Evolutionary conservation across 257 asterid genomes (phyloP).

Genomic region (Nicotiana attenuata): DNA sequence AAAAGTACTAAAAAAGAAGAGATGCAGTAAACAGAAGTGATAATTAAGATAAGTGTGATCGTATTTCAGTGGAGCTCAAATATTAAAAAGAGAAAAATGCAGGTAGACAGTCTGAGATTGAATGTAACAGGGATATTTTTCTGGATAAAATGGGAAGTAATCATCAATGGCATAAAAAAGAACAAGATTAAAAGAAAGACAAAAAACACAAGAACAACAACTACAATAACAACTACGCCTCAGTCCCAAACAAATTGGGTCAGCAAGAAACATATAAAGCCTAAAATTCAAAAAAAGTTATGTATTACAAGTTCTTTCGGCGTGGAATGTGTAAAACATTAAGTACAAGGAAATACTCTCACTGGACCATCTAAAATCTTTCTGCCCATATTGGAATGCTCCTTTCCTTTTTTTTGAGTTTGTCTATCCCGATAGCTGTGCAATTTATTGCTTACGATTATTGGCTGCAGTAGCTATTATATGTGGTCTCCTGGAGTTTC

Average conservation of each 20-base stretch:
- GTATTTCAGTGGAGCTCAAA: not conserved
- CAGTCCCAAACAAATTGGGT: no score
- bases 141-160: not conserved
- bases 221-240: no score
- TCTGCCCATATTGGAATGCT: not conserved
- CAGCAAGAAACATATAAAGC: not conserved
- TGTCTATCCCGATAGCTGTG: not conserved
- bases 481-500: not conserved
- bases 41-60: no score
- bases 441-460: not conserved
- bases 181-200: not conserved
- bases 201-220: no score
- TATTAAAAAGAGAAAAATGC: not conserved
- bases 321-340: not conserved
- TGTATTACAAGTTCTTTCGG: not conserved
- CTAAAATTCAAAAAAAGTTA: not conserved
- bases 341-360: not conserved
- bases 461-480: not conserved
- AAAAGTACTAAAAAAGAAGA: no score
- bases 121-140: not conserved
- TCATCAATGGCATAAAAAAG: not conserved
- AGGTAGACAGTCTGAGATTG: not conserved
- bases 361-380: not conserved
- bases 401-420: not conserved
- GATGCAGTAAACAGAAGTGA: no score